These are phyloP conservation scores for Prunus mume DNA, from an alignment of 306 rosid species.

Conservation along the genomic window DNA sequence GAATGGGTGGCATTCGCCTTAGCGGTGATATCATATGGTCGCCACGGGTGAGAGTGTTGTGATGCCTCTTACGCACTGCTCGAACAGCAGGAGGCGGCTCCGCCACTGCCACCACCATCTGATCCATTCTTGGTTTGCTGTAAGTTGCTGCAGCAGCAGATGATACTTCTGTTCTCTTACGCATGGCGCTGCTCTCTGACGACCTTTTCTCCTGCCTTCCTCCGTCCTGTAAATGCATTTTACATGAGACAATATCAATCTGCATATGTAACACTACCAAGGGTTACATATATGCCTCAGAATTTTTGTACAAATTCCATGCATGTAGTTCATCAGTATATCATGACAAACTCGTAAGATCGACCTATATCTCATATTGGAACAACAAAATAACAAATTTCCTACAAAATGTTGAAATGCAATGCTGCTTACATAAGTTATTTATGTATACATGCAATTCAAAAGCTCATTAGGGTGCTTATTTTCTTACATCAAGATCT, in stretches of 20 bases:
- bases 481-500: background rate
- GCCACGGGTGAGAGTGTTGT: constrained; percentile 68
- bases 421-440: no score
- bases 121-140: constrained; percentile 29
- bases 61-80: constrained; percentile 84
- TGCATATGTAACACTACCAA: constrained; percentile 18
- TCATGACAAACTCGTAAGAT: no score
- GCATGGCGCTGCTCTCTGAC: constrained; percentile 41
- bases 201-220: constrained; percentile 53
- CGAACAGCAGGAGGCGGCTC: constrained; percentile 37
- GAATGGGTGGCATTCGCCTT: constrained; percentile 55
- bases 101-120: constrained; percentile 14
- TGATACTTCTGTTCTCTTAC: constrained; percentile 59
- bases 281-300: background rate
- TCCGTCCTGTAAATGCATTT: constrained; percentile 58
- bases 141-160: constrained; percentile 9
- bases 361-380: background rate
- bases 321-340: background rate
- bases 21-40: constrained; percentile 54
- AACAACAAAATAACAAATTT: background rate
- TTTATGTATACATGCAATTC: no score
- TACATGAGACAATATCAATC: constrained; percentile 21
- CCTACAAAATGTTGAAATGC: no score
- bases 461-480: no score
- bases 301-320: background rate